Base-by-base conservation (phyloP, 2,329 filamentous ascomycete species). In the Trichoderma asperellum region DNA sequence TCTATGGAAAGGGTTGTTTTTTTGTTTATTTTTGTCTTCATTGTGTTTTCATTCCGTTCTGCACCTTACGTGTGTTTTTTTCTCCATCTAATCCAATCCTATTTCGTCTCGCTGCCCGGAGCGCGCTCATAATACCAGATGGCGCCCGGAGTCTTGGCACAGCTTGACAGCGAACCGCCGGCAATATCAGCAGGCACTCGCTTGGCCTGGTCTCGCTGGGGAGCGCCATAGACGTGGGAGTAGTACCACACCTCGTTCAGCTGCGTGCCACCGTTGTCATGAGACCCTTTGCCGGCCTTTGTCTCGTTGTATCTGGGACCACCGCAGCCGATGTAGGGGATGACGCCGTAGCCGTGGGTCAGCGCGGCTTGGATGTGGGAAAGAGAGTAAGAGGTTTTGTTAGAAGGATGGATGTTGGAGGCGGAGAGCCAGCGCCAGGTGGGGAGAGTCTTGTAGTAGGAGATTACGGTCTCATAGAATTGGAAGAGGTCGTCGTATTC, bases 211-310 rank as follows among this genome's bases (percentile, higher is more conserved):
- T 80, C 81, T 67, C 83, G 79, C 79, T 91, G 89, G 7, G 87
- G 84, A 18, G 82, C 77, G 4, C 89, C 89, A 68, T 82, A 83
- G 64, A 87, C 85, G 77, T 90, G 85, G 76, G 86, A 83, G 74
- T 90, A 91, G 75, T 91, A 91, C 88, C 88, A 91, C 14, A 89
- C 82, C 82, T 92, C 89, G 70, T 77, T 84, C 59, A 91, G 73
- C 37, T 84, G 81, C 1, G 88, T 91, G 71, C 80, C 79, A 1
- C 89, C 88, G 68, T 81, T 84, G 73, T 91, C 89, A 2, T 75
- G 74, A 2, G 83, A 84, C 24, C 85, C 84, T 70, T 78, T 82
- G 2, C 89, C 89, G 8, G 84, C 86, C 24, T 76, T 82, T 16
- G 89, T 91, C 72, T 84, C 80, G 75, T 91, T 91, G 77, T 84